These are phyloP conservation scores for Aegilops umbellulata DNA, from an alignment of 176 grass and related monocot species.

Conservation along the genomic window DNA sequence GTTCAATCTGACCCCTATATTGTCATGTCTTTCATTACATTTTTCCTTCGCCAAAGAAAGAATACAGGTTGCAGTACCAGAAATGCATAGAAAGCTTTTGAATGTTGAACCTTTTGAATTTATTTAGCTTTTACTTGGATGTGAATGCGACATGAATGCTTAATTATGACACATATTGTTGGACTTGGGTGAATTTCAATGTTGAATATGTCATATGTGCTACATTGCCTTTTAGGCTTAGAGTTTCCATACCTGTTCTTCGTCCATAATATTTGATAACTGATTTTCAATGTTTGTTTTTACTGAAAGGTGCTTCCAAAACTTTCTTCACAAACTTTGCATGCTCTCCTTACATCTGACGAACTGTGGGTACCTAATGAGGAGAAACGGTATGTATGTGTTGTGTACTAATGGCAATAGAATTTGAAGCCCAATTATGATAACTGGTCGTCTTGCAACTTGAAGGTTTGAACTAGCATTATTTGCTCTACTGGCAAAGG, in stretches of 20 bases:
- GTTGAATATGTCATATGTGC: constrained; percentile 1
- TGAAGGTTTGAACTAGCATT: constrained; percentile 98
- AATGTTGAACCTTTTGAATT: background rate
- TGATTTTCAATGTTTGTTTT: constrained; percentile 33
- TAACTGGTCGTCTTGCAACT: constrained; percentile 18
- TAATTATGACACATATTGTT: background rate
- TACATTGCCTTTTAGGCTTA: background rate
- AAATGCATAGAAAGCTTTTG: constrained; percentile 3
- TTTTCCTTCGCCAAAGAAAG: background rate
- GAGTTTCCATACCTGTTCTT: background rate
- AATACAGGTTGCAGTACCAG: background rate
- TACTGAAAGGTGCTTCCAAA: constrained; percentile 78
- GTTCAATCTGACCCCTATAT: background rate
- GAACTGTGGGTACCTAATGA: constrained; percentile 97
- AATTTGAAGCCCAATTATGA: constrained; percentile 15
- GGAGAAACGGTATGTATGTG: constrained; percentile 81
- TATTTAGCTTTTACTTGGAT: background rate
- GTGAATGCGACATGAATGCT: background rate
- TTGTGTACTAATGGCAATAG: constrained; percentile 18
- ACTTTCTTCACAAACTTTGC: constrained; percentile 97
- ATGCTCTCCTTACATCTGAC: constrained; percentile 80
- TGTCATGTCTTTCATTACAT: background rate
- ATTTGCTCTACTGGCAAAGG: constrained; percentile 83
- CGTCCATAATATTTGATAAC: constrained; percentile 8
- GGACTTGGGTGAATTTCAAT: background rate